Base-by-base conservation (phyloP, 129 eudicot species). In the Oenanthe sinensis region DNA sequence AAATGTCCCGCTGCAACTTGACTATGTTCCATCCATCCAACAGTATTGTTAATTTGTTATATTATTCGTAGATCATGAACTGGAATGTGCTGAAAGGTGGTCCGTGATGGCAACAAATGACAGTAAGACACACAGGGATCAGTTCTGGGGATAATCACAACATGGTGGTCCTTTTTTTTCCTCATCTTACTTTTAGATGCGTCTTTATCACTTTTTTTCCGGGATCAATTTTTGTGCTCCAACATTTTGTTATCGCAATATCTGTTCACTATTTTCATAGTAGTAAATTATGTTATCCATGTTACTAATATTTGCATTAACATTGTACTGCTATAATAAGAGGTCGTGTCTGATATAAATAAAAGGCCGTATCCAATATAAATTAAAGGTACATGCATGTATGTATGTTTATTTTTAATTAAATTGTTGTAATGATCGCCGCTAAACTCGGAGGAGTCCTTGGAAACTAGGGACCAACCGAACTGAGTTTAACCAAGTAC, bases 121-220 rank as follows among this genome's bases (percentile, higher is more conserved):
- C 36, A 24, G 33, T 24, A 60, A 60, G 68, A 42, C 48, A 11
- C 30, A 39, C 47, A 37, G 49, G n/a, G 47, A 72, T 42, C 33
- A 43, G 28, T 72, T 72, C 36, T 72, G 76, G 17, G 76, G 76
- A 43, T 72, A 72, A 42, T 28, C 47, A 71, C 26, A 16, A 43
- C 76, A 72, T 72, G 76, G 76, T 72, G 76, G 76, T 72, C 76
- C 76, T 72, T 43, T 72, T 6, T 72, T 36, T 72, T 36, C 9
- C 17, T 44, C 49, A 45, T 71, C 49, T 20, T 28, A 71, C 3
- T 28, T 71, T 71, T 3, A 73, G 76, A 44, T 10, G 36, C 49
- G 12, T 44, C 76, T 2, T 42, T 44, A 22, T 73, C 76, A 71
- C 75, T 71, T 71, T 71, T 71, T 19, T 20, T 37, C 54, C 10